These are phyloP conservation scores for Aspergillus sclerotialis DNA, from an alignment of 2,329 filamentous ascomycete species.

Conservation along the genomic window DNA sequence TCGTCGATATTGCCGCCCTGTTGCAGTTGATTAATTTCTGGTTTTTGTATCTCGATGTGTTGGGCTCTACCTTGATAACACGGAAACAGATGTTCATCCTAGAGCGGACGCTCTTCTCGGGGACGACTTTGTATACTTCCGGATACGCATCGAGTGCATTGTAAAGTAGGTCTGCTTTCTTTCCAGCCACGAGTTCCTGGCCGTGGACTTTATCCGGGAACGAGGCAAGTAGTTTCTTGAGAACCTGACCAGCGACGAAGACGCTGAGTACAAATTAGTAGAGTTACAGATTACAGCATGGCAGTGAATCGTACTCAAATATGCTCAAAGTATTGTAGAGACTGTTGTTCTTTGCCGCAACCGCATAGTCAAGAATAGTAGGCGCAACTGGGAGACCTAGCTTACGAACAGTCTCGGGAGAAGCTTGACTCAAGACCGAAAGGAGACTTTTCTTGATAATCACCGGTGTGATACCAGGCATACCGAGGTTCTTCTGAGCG, in stretches of 20 bases:
- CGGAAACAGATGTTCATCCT: constrained; percentile 96
- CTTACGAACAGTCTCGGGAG: constrained; percentile 61
- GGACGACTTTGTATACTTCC: constrained; percentile 69
- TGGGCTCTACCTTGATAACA: constrained; percentile 43
- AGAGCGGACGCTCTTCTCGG: constrained; percentile 67
- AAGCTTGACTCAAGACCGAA: constrained; percentile 58
- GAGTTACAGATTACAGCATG: neutral
- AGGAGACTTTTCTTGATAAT: constrained; percentile 78
- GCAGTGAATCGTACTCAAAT: constrained; percentile 52
- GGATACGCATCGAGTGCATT: constrained; percentile 65
- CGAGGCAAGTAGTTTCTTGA: constrained; percentile 62
- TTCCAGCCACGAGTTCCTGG: constrained; percentile 64
- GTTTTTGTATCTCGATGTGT: neutral
- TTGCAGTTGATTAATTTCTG: constrained; percentile 5
- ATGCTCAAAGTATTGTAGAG: constrained; percentile 95
- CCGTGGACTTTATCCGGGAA: constrained; percentile 64
- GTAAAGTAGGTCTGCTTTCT: constrained; percentile 75
- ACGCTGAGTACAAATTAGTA: constrained; percentile 52
- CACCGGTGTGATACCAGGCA: constrained; percentile 76
- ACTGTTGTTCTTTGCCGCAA: constrained; percentile 84
- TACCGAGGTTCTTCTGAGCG: constrained; percentile 90
- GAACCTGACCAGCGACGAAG: constrained; percentile 81
- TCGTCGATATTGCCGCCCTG: constrained; percentile 56
- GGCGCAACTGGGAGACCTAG: constrained; percentile 55
- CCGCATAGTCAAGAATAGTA: constrained; percentile 74